phyloP scores from a whole-genome alignment of 1,139 yeast genomes.

The Petasospora fabianii region DNA sequence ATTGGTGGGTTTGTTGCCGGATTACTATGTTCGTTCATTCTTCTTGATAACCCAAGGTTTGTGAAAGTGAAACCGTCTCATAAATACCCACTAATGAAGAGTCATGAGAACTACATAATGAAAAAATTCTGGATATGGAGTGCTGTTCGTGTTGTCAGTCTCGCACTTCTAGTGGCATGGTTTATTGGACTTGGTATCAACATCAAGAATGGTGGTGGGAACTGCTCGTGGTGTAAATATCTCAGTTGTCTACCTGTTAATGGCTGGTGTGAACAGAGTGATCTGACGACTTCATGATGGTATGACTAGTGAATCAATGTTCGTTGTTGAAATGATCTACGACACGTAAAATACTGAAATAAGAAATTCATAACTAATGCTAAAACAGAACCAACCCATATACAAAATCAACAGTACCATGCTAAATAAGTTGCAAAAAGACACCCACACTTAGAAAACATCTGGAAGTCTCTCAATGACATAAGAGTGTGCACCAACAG shows the following conservation, averaged over 20 bases:
- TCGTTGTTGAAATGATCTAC: no score
- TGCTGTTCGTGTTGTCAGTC: constrained; percentile 42
- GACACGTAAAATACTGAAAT: no score
- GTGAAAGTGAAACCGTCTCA: constrained; percentile 28
- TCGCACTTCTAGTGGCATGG: constrained; percentile 47
- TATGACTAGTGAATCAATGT: no score
- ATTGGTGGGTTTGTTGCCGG: constrained; percentile 77
- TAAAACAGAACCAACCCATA: no score
- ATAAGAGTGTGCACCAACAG: constrained; percentile 91
- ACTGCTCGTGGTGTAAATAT: constrained; percentile 72
- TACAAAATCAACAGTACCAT: no score
- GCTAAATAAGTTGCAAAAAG: no score
- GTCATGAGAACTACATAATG: constrained; percentile 13
- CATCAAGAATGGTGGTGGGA: constrained; percentile 44
- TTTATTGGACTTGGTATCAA: constrained; percentile 48
- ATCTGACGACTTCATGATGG: constrained; percentile 28
- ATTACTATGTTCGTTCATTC: constrained; percentile 44
- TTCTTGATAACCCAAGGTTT: constrained; percentile 59
- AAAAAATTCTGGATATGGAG: constrained; percentile 47
- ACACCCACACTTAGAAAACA: constrained; percentile 75
- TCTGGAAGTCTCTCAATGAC: constrained; percentile 94
- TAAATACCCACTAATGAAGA: constrained; percentile 18
- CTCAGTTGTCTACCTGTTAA: constrained; percentile 68
- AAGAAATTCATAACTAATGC: no score
- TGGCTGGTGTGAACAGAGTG: constrained; percentile 69